These are phyloP conservation scores for Fusarium proliferatum DNA, from an alignment of 2,329 filamentous ascomycete species.

Conservation along the genomic window DNA sequence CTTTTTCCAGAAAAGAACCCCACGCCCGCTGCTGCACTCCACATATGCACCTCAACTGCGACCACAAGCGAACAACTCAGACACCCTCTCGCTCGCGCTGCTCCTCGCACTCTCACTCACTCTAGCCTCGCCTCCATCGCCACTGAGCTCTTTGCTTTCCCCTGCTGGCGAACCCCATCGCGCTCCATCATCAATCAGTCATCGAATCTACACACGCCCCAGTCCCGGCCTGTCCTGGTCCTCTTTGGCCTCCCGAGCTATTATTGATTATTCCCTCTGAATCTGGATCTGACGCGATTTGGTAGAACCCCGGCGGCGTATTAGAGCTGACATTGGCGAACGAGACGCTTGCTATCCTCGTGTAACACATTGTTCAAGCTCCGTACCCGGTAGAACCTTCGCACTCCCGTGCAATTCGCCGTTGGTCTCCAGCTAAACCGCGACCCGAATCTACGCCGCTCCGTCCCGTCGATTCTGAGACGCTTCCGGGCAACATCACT, in stretches of 20 bases:
- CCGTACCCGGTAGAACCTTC: conserved; percentile 33
- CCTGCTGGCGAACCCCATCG: conserved; percentile 30
- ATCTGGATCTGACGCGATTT: conserved; percentile 44
- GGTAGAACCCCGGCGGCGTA: conserved; percentile 33
- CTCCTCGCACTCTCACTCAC: conserved; percentile 16
- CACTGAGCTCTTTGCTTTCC: conserved; percentile 20
- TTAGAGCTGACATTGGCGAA: conserved; percentile 41
- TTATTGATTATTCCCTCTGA: conserved; percentile 10
- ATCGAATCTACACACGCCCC: conserved; percentile 29
- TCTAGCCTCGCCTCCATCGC: conserved; percentile 19
- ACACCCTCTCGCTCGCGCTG: conserved; percentile 44
- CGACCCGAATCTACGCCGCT: conserved; percentile 41
- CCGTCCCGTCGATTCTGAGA: conserved; percentile 39
- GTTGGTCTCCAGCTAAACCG: conserved; percentile 23
- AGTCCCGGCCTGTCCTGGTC: conserved; percentile 10
- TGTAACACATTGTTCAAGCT: conserved; percentile 42
- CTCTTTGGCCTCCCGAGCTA: conserved; percentile 12
- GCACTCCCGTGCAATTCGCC: conserved; percentile 31
- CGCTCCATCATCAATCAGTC: conserved; percentile 18
- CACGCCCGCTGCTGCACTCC: conserved; percentile 47
- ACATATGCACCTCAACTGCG: conserved; percentile 46
- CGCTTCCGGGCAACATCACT: conserved; percentile 32
- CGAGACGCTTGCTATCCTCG: conserved; percentile 42
- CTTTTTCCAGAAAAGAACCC: conserved; percentile 50
- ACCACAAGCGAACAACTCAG: conserved; percentile 48